Base-by-base conservation (phyloP, 192 early-diverging fungal genomes). In the Gonapodya prolifera region DNA sequence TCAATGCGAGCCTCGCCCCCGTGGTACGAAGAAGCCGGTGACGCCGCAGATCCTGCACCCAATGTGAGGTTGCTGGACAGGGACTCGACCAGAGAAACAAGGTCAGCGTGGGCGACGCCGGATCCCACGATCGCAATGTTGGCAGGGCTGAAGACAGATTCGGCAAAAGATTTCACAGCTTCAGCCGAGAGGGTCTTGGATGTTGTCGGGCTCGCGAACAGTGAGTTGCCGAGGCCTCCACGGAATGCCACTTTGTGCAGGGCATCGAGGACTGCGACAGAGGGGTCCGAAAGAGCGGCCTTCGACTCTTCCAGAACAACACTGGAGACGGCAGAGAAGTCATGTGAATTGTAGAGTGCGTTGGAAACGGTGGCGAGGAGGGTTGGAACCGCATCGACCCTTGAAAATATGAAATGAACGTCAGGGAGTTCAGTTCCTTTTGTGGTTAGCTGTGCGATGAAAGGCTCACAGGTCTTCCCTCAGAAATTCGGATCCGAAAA, bases 191-290 rank as follows among this genome's bases (percentile, higher is more conserved):
- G 77, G 71, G 89, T 82, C 23, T 91, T 85, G 77, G 90, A 81
- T 76, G 84, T 79, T 32, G 85, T 86, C n/a, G 88, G 79, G 76
- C 87, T 82, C 34, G 93, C 94, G 84, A 91, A 96, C 61, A 99
- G 86, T 69, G 94, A 90, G 93, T 97, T 96, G 74, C 97, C 97
- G 79, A 99, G 91, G 17, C 97, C 97, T 79, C 82, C 82, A 81
- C 95, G 93, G 91, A 97, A 99, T 34, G 96, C 97, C 34, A 90
- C 90, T 80, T 88, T 88, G 85, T 99, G 96, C 78, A 94, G 86
- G 34, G 89, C 87, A 77, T 97, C 94, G 34, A 94, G 77, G 31
- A 91, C 90, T 28, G 87, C 78, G 33, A 91, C 86, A 76, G 85
- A 87, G 17, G 92, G 87, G 81, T 89, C 85, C 32, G 85, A 77